A percentile compares a stretch with the other conserved stretches of the same genome.
phyloP scores from a whole-genome alignment of 2,329 filamentous ascomycete genomes.

The Ophiostoma himal-ulmi region DNA sequence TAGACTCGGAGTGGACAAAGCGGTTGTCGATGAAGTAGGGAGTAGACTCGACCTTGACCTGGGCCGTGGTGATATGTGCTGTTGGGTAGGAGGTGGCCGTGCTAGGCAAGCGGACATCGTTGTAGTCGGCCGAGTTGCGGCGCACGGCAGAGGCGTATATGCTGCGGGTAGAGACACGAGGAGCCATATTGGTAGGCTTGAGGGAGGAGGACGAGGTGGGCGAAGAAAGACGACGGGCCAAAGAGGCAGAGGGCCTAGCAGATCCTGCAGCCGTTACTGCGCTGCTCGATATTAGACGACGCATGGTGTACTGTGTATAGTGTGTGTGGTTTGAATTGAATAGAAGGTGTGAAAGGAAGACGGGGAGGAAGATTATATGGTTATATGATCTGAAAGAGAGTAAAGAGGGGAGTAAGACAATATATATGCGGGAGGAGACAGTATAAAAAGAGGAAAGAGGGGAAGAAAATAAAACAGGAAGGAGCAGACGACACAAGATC shows the following conservation, averaged over 20 bases:
- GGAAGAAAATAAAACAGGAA: neutral
- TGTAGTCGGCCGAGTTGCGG: slow-evolving; percentile 42
- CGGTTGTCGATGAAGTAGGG: slow-evolving; percentile 79
- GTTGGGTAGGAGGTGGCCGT: slow-evolving; percentile 60
- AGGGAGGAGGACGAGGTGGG: neutral
- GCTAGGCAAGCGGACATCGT: slow-evolving; percentile 43
- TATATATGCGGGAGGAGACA: neutral
- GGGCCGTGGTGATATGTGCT: slow-evolving; percentile 57
- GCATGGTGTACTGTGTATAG: slow-evolving; percentile 34
- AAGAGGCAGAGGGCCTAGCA: slow-evolving; percentile 13
- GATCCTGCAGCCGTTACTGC: slow-evolving; percentile 30
- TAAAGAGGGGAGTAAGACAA: neutral
- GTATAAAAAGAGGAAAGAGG: neutral
- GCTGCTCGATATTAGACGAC: slow-evolving; percentile 42
- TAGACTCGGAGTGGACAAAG: slow-evolving; percentile 62
- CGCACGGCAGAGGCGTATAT: slow-evolving; percentile 54
- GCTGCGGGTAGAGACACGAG: slow-evolving; percentile 39
- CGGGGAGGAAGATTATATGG: neutral
- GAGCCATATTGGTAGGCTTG: neutral
- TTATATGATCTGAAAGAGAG: neutral
- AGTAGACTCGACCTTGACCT: slow-evolving; percentile 61
- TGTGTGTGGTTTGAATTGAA: neutral
- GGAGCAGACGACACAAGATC: neutral
- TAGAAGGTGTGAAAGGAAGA: neutral
- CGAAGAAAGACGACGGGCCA: neutral